Conservation (phyloP, 306 rosid species). For the Prunus mira region DNA sequence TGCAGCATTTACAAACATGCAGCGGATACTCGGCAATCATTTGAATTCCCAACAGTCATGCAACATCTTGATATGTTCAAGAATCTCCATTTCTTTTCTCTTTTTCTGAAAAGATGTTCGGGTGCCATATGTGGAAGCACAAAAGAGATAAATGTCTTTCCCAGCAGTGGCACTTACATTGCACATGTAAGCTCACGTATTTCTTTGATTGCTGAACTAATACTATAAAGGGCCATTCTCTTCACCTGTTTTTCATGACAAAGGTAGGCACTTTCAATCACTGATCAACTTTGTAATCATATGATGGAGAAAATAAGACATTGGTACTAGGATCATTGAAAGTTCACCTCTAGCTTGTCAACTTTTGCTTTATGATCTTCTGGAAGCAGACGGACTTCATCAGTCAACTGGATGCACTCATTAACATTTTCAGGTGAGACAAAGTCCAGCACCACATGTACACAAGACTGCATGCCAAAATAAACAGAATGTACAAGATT, state of each 20-base stretch:
- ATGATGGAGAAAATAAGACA: conserved; percentile 6
- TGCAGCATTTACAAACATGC: conserved; percentile 4
- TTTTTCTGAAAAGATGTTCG: neutral
- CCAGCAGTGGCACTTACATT: conserved; percentile 41
- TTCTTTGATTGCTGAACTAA: conserved; percentile 74
- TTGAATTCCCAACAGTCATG: conserved; percentile 15
- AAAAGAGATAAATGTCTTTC: neutral
- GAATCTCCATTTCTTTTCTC: conserved; percentile 16
- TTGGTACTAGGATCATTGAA: neutral
- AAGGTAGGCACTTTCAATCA: conserved; percentile 1
- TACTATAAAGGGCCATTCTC: conserved; percentile 72
- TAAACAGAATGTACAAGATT: conserved; percentile 4
- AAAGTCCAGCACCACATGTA: conserved; percentile 82
- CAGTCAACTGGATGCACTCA: conserved; percentile 65
- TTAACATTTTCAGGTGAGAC: conserved; percentile 81
- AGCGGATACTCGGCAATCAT: conserved; percentile 2
- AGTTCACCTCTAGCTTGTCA: conserved; percentile 72
- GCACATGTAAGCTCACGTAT: conserved; percentile 78
- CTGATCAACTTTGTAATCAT: conserved; percentile 10
- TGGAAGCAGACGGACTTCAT: conserved; percentile 75
- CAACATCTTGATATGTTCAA: conserved; percentile 23
- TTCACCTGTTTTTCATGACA: conserved; percentile 61
- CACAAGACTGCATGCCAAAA: conserved; percentile 65
- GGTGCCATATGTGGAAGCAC: conserved; percentile 13
- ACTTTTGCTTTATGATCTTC: conserved; percentile 65